Evolutionary conservation across 768 basidiomycete genomes (phyloP), one percentile per base, ranked within the genome.

Genomic region (Boletales sp.): DNA sequence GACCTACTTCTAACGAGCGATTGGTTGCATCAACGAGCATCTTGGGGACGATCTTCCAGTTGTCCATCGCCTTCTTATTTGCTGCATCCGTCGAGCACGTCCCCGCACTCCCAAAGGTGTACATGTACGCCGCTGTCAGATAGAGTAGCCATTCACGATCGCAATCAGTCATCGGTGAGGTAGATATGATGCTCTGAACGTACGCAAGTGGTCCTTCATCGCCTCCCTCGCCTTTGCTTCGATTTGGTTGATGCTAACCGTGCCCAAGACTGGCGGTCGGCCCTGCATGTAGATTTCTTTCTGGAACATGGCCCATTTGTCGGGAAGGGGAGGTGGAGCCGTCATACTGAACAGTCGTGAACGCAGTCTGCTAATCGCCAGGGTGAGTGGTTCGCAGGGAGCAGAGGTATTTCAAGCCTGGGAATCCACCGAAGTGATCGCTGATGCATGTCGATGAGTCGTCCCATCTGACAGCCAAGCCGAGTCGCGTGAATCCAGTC

Each of bases 91-190:
- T 94, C 28, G 76, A 72, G 48, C 75, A 73, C 3, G 80, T 78
- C 1, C 91, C 92, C 10, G 91, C 90, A 54, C 81, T 87, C 38
- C 87, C 88, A 49, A 78, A 79, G 3, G 84, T 83, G 59, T 91
- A 94, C 70, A 81, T 73, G 70, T 83, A 94, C 9, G 87, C 76
- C 68, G 49, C 82, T 88, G 74, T 10, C 15, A 32, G 15, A 1
- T 30, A 30, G 15, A 42, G 8, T 10, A 45, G 21, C 35, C 17
- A 32, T 6, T 11, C 11, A n/a, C n/a, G 32, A 32, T 32, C 32
- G 11, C 32, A 32, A 11, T 32, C n/a, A n/a, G n/a, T n/a, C n/a
- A n/a, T n/a, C n/a, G n/a, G n/a, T n/a, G n/a, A n/a, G n/a, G n/a
- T n/a, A n/a, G n/a, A n/a, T n/a, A n/a, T n/a, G n/a, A n/a, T n/a